Evolutionary conservation across 139 green algal species (phyloP), one percentile per base, ranked within the genome.

Genomic region (Raphidocelis subcapitata): DNA sequence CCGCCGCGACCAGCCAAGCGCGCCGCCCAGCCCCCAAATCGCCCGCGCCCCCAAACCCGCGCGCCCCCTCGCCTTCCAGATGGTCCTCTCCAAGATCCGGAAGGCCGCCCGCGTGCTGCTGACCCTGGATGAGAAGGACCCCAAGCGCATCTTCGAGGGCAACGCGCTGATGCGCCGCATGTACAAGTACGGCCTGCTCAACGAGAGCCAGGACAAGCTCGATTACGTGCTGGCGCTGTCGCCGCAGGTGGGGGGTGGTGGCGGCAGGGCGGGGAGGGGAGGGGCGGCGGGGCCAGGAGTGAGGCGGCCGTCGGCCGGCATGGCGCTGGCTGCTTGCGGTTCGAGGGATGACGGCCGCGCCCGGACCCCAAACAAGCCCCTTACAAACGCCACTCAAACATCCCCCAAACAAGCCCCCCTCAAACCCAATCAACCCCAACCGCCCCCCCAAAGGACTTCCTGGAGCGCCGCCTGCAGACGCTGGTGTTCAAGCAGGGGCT

Each of bases 401-500:
- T n/a, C n/a, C n/a, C n/a, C n/a, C n/a, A n/a, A n/a, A n/a, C n/a
- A 24, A 23, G 20, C 21, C 24, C 24, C 20, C n/a, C 37, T 62
- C 14, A 32, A 23, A n/a, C 3, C 47, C 47, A 2, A 2, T 35
- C n/a, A 59, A 61, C 47, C 65, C 65, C 72, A n/a, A 93, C n/a
- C n/a, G n/a, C n/a, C n/a, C n/a, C n/a, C n/a, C n/a, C n/a, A n/a
- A n/a, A n/a, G 77, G 86, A 93, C 66, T 96, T 97, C 86, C 70
- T 97, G 76, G 92, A 97, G 89, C 82, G 92, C 61, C 83, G 89
- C 49, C 81, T 97, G 80, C 95, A 99, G 90, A 99, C 96, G 26
- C 85, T 98, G 41, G 96, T 99, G 29, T 99, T 99, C 88, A 99
- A 99, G 92, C 91, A 98, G 80, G 96, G 96, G 60, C 91, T 99